Conservation (phyloP, 208 protist species). For the Trypanosoma platydactyli region DNA sequence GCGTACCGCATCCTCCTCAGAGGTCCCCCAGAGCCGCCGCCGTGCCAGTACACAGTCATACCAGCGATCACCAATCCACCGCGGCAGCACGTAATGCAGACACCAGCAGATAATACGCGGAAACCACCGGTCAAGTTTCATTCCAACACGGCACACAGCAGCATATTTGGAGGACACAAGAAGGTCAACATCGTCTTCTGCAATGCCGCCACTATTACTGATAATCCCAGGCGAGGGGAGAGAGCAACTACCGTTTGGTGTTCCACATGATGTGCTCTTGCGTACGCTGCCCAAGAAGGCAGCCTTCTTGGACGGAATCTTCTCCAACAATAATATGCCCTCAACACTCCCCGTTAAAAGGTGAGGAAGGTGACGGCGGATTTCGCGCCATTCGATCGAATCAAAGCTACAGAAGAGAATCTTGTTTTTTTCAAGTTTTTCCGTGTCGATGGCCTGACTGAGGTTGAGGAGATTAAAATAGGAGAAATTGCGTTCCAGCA, state of each 20-base stretch:
- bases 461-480: slow-evolving; percentile 65
- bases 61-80: slow-evolving; percentile 51
- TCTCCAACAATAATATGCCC: slow-evolving; percentile 73
- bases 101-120: slow-evolving; percentile 35
- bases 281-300: slow-evolving; percentile 36
- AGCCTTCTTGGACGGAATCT: slow-evolving; percentile 51
- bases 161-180: slow-evolving; percentile 68
- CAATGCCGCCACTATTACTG: slow-evolving; percentile 13
- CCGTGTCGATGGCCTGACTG: slow-evolving; percentile 20
- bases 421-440: slow-evolving; percentile 51
- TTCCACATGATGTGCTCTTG: background rate
- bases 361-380: slow-evolving; percentile 43
- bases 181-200: slow-evolving; percentile 48
- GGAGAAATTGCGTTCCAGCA: slow-evolving; percentile 84
- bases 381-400: slow-evolving; percentile 46
- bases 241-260: slow-evolving; percentile 10
- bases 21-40: slow-evolving; percentile 70
- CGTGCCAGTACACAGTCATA: slow-evolving; percentile 58
- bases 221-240: background rate
- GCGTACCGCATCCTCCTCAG: slow-evolving; percentile 71
- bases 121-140: slow-evolving; percentile 74
- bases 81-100: slow-evolving; percentile 52
- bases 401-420: slow-evolving; percentile 69
- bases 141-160: slow-evolving; percentile 76
- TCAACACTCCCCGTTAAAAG: slow-evolving; percentile 32